Percentiles rank a stretch among this genome's conserved stretches.
These are phyloP conservation scores for Mrakia gelida DNA, from an alignment of 768 basidiomycete genomes.

Conservation along the genomic window DNA sequence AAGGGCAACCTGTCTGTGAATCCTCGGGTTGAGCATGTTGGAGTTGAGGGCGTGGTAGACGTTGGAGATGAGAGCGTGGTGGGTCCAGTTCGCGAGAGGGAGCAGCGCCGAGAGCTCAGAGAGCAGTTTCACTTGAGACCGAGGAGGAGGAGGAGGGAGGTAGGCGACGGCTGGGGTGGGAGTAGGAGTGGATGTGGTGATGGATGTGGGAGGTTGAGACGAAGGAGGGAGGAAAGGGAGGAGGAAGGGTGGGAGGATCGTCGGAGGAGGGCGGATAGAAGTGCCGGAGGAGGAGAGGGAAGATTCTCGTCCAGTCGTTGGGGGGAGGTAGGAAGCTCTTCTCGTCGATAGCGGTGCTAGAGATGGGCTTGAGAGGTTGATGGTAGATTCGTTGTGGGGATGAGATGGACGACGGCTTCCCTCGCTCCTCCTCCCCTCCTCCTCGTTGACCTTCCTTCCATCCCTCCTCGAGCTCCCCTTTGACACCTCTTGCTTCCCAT, in stretches of 20 bases:
- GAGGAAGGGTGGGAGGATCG: background rate
- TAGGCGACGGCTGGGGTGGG: slow-evolving; percentile 1
- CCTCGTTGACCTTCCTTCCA: too few species aligned
- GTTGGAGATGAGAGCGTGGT: slow-evolving; percentile 5
- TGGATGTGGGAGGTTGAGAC: background rate
- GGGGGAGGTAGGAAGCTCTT: background rate
- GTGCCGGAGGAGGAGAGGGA: background rate
- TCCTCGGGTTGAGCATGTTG: slow-evolving; percentile 1
- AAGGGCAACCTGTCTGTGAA: slow-evolving; percentile 8
- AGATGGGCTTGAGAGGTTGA: background rate
- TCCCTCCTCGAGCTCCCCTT: background rate
- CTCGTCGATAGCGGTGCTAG: background rate
- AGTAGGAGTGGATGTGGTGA: background rate
- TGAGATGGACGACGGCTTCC: background rate
- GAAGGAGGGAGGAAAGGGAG: background rate
- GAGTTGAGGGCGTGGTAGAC: slow-evolving; percentile 12
- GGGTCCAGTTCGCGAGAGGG: background rate
- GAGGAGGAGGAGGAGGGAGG: slow-evolving; percentile 16
- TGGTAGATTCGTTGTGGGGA: background rate
- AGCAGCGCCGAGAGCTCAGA: slow-evolving; percentile 7
- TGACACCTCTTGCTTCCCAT: background rate
- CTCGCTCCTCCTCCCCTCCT: background rate
- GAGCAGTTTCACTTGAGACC: slow-evolving; percentile 7
- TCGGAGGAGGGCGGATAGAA: background rate
- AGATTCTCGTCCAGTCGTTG: background rate